These are phyloP conservation scores for Paramecium pentaurelia DNA, from an alignment of 73 alveolate species.

Conservation along the genomic window DNA sequence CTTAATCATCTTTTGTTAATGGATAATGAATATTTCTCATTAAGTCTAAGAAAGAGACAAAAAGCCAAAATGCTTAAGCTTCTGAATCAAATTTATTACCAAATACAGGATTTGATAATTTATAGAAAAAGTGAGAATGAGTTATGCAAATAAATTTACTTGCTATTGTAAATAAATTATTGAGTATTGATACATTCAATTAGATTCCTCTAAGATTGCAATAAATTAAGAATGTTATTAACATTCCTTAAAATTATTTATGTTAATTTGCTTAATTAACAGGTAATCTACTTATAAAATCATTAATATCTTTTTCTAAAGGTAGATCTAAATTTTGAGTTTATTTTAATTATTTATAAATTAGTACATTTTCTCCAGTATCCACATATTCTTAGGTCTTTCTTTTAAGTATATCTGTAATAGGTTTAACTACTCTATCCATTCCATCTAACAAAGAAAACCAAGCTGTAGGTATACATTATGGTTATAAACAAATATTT, in stretches of 20 bases:
- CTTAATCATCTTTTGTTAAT: background rate
- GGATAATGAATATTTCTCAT: background rate
- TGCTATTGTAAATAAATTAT: background rate
- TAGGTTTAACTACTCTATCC: background rate
- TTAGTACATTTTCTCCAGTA: background rate
- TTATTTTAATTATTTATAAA: background rate
- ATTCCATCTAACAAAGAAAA: background rate
- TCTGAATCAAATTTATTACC: background rate
- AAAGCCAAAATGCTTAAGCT: constrained; percentile 8
- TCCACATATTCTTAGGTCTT: background rate
- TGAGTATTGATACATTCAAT: background rate
- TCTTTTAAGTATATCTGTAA: background rate
- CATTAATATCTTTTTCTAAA: background rate
- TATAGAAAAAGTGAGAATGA: background rate
- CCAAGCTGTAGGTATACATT: background rate
- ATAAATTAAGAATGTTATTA: background rate
- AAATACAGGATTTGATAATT: background rate
- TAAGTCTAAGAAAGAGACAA: background rate
- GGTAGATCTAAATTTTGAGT: background rate
- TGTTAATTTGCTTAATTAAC: background rate
- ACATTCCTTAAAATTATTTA: background rate
- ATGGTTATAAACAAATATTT: background rate
- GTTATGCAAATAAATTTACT: background rate
- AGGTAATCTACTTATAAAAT: background rate
- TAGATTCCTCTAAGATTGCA: background rate